Percentiles rank a stretch among this genome's conserved stretches.
Evolutionary conservation across 1,284 basidiomycete species (phyloP).

Genomic region (Volvariella surrecta): DNA sequence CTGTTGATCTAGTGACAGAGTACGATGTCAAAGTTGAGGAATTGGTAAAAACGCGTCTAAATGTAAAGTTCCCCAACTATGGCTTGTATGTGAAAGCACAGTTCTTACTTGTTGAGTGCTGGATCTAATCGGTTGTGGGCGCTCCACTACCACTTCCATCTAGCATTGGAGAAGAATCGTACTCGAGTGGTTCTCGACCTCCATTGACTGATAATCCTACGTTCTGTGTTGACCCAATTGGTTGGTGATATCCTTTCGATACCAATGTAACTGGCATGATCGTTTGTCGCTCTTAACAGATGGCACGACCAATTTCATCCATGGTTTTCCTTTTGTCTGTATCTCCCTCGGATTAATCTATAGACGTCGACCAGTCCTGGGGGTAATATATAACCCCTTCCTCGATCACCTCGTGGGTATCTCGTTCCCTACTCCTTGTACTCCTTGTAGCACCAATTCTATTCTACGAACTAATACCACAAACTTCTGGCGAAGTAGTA

Average conservation of each 20-base stretch:
- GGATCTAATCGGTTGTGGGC: too few species aligned
- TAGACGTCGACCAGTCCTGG: slow-evolving; percentile 73
- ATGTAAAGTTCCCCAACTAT: slow-evolving; percentile 70
- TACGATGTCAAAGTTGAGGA: slow-evolving; percentile 92
- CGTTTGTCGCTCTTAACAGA: slow-evolving; percentile 32
- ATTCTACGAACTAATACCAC: background rate
- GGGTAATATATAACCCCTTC: slow-evolving; percentile 92
- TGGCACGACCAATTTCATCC: slow-evolving; percentile 92
- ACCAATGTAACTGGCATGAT: background rate
- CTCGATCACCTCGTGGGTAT: slow-evolving; percentile 63
- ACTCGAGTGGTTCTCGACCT: slow-evolving; percentile 62
- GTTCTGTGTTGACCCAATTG: slow-evolving; percentile 87
- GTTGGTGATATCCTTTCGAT: slow-evolving; percentile 32
- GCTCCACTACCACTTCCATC: too few species aligned
- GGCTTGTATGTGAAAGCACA: slow-evolving; percentile 65
- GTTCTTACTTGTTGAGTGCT: background rate
- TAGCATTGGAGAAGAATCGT: slow-evolving; percentile 93
- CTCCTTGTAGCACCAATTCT: background rate
- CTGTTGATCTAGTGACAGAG: slow-evolving; percentile 93
- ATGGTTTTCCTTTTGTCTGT: slow-evolving; percentile 85
- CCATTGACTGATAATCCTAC: slow-evolving; percentile 82
- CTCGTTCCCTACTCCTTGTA: background rate
- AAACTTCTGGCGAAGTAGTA: slow-evolving; percentile 43
- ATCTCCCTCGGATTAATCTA: slow-evolving; percentile 90
- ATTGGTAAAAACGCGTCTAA: slow-evolving; percentile 70